Conservation (phyloP, 805 yeast genomes). For the Kodamaea kaohsiungensis region DNA sequence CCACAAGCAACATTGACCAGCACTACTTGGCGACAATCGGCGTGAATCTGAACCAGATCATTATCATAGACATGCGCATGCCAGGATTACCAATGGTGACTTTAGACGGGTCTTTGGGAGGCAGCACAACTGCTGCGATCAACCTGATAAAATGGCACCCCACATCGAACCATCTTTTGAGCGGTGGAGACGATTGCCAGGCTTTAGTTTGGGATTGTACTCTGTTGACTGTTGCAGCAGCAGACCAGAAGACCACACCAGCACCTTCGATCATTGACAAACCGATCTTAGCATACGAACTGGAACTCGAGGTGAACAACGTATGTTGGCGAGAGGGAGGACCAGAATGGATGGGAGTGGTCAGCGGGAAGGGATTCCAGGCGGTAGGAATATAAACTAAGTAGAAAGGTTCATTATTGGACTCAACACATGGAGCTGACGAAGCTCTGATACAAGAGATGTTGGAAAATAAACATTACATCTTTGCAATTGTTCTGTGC, state of each 20-base stretch:
- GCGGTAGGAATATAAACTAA: conserved; percentile 45
- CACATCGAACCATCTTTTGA: conserved; percentile 54
- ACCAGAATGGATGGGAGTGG: conserved; percentile 83
- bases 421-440: too few species aligned
- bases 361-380: conserved; percentile 68
- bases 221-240: conserved; percentile 16
- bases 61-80: conserved; percentile 79
- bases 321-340: conserved; percentile 64
- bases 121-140: conserved; percentile 58
- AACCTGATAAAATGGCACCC: conserved; percentile 90
- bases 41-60: conserved; percentile 61
- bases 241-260: neutral
- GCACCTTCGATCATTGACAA: conserved; percentile 22
- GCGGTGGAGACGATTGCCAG: conserved; percentile 76
- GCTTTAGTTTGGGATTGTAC: conserved; percentile 67
- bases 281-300: conserved; percentile 56
- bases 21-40: conserved; percentile 85
- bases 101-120: conserved; percentile 55
- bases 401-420: too few species aligned
- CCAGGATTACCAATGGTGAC: conserved; percentile 81
- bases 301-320: conserved; percentile 71
- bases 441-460: too few species aligned
- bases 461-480: too few species aligned
- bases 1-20: conserved; percentile 77
- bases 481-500: too few species aligned